phyloP scores from a whole-genome alignment of 768 basidiomycete species.

The Arthromyces matolae region DNA sequence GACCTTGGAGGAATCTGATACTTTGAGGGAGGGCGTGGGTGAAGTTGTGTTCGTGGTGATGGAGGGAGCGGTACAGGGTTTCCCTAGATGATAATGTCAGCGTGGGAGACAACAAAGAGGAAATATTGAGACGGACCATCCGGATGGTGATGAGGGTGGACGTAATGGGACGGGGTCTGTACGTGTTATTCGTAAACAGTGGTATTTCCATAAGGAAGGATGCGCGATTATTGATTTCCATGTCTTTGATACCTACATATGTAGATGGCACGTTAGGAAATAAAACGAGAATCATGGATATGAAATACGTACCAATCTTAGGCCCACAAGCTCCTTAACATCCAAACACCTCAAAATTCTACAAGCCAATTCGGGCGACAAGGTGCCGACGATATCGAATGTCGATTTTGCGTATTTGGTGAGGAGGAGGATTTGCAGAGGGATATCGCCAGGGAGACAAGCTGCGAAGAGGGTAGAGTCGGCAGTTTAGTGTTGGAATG shows the following conservation, averaged over 20 bases:
- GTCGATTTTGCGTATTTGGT: conserved; percentile 82
- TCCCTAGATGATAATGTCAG: conserved; percentile 27
- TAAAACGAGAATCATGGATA: conserved; percentile 31
- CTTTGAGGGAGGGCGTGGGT: conserved; percentile 68
- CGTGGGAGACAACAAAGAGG: not conserved
- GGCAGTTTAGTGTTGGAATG: not conserved
- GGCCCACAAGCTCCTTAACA: conserved; percentile 57
- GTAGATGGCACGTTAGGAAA: conserved; percentile 35
- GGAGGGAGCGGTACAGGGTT: conserved; percentile 73
- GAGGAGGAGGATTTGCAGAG: conserved; percentile 76
- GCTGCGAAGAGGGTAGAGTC: conserved; percentile 35
- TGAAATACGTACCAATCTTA: conserved; percentile 45
- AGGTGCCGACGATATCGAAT: conserved; percentile 74
- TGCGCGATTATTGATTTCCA: conserved; percentile 49
- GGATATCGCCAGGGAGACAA: conserved; percentile 81
- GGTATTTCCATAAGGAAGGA: conserved; percentile 73
- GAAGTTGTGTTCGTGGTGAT: conserved; percentile 87
- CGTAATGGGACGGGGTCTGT: conserved; percentile 67
- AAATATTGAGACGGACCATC: conserved; percentile 51
- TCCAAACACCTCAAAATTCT: conserved; percentile 53
- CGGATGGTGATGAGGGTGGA: conserved; percentile 59
- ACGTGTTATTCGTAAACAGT: conserved; percentile 69
- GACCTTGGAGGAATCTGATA: conserved; percentile 75
- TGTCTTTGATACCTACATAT: conserved; percentile 39
- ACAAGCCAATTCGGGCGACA: conserved; percentile 63